Conservation (phyloP, 2,329 filamentous ascomycete genomes). For the Colletotrichum incanum region DNA sequence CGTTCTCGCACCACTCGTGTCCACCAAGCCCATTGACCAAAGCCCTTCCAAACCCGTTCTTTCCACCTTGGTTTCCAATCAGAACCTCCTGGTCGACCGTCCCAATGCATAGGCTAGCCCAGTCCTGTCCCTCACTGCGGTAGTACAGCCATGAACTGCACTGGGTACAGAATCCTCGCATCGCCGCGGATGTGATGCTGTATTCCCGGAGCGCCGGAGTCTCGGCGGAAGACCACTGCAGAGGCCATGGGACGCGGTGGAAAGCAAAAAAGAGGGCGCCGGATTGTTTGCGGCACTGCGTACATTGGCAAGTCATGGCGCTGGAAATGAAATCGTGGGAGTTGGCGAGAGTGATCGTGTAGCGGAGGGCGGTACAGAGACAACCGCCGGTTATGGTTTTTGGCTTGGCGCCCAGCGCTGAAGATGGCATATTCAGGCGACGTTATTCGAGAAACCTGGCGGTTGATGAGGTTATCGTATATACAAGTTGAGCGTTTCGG, state of each 20-base stretch:
- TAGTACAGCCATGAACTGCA: slow-evolving; percentile 68
- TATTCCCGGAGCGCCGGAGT: slow-evolving; percentile 56
- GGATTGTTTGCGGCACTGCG: slow-evolving; percentile 68
- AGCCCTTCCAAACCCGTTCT: slow-evolving; percentile 53
- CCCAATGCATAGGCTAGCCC: slow-evolving; percentile 58
- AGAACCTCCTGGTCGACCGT: slow-evolving; percentile 63
- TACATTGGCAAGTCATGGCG: slow-evolving; percentile 68
- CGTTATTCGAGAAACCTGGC: neutral
- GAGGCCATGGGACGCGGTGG: slow-evolving; percentile 55
- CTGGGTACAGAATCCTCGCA: slow-evolving; percentile 64
- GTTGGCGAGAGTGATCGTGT: slow-evolving; percentile 62
- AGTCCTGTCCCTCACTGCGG: slow-evolving; percentile 51
- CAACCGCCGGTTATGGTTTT: slow-evolving; percentile 65
- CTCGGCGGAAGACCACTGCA: slow-evolving; percentile 53
- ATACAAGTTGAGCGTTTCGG: neutral
- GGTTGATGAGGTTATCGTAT: neutral
- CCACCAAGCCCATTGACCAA: slow-evolving; percentile 55
- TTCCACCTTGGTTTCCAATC: slow-evolving; percentile 37
- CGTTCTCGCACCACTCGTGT: slow-evolving; percentile 61
- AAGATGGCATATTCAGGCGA: slow-evolving; percentile 9
- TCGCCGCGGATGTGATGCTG: slow-evolving; percentile 55
- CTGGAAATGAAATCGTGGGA: slow-evolving; percentile 61
- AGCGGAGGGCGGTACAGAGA: slow-evolving; percentile 66
- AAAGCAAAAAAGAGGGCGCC: slow-evolving; percentile 62
- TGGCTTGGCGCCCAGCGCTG: slow-evolving; percentile 46